Percentiles rank a stretch among this genome's conserved stretches.
Evolutionary conservation across 2,329 filamentous ascomycete genomes (phyloP).

Genomic region (Fusarium napiforme): DNA sequence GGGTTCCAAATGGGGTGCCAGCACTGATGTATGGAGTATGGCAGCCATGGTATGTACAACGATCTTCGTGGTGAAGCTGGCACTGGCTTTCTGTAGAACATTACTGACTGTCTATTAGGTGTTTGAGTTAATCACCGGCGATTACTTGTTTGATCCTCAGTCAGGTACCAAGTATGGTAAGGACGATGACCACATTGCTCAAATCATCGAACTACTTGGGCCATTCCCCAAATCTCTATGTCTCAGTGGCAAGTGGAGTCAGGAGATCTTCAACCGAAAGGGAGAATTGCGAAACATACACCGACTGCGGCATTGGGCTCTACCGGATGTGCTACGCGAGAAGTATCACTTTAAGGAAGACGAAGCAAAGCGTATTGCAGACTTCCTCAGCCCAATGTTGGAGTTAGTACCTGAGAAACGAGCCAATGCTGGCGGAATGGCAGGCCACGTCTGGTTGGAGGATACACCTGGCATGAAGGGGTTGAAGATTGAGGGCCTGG

Average conservation of each 20-base stretch:
- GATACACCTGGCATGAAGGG: constrained; percentile 90
- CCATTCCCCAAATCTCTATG: constrained; percentile 93
- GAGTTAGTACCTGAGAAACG: constrained; percentile 88
- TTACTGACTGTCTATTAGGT: constrained; percentile 66
- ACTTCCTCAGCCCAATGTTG: constrained; percentile 90
- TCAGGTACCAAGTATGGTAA: constrained; percentile 99
- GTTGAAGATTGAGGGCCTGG: constrained; percentile 75
- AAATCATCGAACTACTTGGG: constrained; percentile 96
- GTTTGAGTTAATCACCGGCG: constrained; percentile 96
- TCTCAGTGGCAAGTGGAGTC: constrained; percentile 94
- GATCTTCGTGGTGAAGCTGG: not conserved
- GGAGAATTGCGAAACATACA: constrained; percentile 98
- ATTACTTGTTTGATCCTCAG: constrained; percentile 98
- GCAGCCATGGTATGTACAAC: constrained; percentile 84
- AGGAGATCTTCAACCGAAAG: constrained; percentile 98
- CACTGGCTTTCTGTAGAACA: not conserved
- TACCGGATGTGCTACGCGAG: constrained; percentile 91
- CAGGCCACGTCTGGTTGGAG: constrained; percentile 82
- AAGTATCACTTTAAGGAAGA: constrained; percentile 95
- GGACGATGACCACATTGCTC: constrained; percentile 98
- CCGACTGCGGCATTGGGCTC: constrained; percentile 92
- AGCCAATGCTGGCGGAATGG: constrained; percentile 97
- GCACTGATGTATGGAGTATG: constrained; percentile 99
- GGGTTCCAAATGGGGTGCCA: constrained; percentile 98
- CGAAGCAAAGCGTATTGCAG: constrained; percentile 79